Percentiles rank a stretch among this genome's conserved stretches.
Evolutionary conservation across 148 eudicot species (phyloP).

Genomic region (Pharnaceum exiguum): DNA sequence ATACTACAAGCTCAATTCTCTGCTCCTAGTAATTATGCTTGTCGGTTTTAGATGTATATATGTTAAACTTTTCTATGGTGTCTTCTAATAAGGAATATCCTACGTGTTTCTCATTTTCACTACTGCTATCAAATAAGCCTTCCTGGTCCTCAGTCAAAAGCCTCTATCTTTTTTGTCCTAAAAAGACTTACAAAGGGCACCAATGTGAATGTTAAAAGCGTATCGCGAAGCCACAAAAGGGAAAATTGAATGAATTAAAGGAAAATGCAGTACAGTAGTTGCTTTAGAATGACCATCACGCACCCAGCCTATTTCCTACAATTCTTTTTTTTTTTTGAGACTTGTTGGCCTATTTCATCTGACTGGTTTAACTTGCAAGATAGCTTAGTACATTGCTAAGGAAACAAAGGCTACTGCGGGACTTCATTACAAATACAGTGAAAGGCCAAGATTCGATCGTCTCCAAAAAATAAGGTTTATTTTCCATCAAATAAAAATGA

Average conservation of each 20-base stretch:
- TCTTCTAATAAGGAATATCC: constrained; percentile 15
- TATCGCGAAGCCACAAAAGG: constrained; percentile 45
- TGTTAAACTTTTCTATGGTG: background rate
- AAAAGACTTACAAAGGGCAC: constrained; percentile 73
- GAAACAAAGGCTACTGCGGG: constrained; percentile 26
- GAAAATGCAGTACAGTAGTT: constrained; percentile 17
- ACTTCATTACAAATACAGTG: constrained; percentile 19
- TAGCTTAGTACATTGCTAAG: constrained; percentile 10
- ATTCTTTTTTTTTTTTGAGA: too few relatives aligned
- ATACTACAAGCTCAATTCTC: background rate
- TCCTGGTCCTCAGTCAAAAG: constrained; percentile 70
- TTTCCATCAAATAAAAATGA: too few relatives aligned
- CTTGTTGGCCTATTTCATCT: constrained; percentile 19
- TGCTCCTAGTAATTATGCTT: background rate
- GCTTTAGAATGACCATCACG: constrained; percentile 1
- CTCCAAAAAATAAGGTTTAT: too few relatives aligned
- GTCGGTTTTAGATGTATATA: constrained; percentile 1
- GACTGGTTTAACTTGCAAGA: constrained; percentile 22
- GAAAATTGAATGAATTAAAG: constrained; percentile 45
- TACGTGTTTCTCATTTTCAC: constrained; percentile 24
- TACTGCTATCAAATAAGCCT: too few relatives aligned
- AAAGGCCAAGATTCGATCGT: too few relatives aligned
- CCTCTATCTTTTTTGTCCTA: constrained; percentile 60
- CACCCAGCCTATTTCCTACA: background rate
- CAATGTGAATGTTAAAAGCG: constrained; percentile 53